Percentiles rank a stretch among this genome's conserved stretches.
Evolutionary conservation across 306 rosid species (phyloP).

Genomic region (Dicorynia guianensis): DNA sequence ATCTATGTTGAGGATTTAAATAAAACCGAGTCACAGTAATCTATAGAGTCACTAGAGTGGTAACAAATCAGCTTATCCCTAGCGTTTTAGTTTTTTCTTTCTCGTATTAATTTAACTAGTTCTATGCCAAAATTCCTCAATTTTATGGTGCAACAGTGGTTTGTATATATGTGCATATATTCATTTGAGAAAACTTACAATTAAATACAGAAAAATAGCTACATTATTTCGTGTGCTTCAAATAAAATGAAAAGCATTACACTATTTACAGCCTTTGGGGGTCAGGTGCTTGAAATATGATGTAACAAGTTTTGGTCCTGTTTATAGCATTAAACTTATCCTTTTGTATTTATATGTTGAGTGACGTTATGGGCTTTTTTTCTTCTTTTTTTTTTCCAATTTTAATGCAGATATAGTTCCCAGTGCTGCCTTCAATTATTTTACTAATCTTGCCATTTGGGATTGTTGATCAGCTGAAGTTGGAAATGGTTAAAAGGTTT

Average conservation of each 20-base stretch:
- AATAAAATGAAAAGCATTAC: slow-evolving; percentile 17
- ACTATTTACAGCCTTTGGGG: not conserved
- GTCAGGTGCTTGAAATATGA: slow-evolving; percentile 8
- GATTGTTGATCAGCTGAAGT: slow-evolving; percentile 46
- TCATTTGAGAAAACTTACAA: not conserved
- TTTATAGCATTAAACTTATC: slow-evolving; percentile 27
- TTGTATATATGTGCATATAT: not conserved
- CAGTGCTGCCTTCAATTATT: slow-evolving; percentile 34
- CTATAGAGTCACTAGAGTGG: not conserved
- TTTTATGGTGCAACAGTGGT: not conserved
- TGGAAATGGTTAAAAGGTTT: slow-evolving; percentile 85
- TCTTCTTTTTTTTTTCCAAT: slow-evolving; percentile 33
- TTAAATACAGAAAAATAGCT: not conserved
- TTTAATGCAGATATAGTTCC: slow-evolving; percentile 30
- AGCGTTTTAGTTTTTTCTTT: no score
- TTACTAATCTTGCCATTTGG: slow-evolving; percentile 40
- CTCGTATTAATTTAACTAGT: no score
- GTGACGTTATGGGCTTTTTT: not conserved
- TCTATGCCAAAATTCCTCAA: slow-evolving; percentile 10
- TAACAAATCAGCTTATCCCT: no score
- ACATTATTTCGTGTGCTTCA: not conserved
- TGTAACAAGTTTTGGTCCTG: slow-evolving; percentile 4
- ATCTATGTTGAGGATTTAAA: not conserved
- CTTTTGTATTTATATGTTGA: slow-evolving; percentile 22
- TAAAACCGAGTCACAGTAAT: not conserved